These are phyloP conservation scores for Fusarium oxysporum DNA, from an alignment of 2,329 filamentous ascomycete genomes.

Conservation along the genomic window DNA sequence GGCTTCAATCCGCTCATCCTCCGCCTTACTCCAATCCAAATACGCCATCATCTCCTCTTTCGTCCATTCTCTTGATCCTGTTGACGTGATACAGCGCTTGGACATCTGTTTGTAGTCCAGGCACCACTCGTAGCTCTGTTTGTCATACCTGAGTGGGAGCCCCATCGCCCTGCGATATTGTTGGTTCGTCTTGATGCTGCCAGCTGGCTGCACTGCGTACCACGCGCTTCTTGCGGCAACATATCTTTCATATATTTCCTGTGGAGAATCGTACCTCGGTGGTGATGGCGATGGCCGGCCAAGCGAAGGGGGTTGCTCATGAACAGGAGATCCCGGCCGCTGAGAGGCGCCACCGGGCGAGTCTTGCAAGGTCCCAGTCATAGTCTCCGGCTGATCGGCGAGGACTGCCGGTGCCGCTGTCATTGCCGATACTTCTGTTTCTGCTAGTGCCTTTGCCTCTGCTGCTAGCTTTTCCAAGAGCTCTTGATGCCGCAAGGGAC, in stretches of 20 bases:
- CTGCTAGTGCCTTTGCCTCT: neutral
- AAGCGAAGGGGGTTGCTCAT: neutral
- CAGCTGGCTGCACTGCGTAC: slow-evolving; percentile 25
- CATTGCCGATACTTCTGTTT: neutral
- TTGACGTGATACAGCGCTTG: no score
- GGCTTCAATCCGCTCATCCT: no score
- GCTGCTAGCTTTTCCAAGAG: neutral
- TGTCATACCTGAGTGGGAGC: no score
- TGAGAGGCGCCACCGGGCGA: neutral
- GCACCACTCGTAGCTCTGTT: no score
- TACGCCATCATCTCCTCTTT: no score
- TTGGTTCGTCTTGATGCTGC: slow-evolving; percentile 31
- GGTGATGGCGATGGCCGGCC: neutral
- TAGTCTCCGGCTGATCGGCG: neutral
- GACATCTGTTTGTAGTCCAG: no score
- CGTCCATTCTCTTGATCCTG: no score
- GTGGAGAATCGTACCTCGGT: neutral
- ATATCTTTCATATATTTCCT: slow-evolving; percentile 6
- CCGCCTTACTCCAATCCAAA: no score
- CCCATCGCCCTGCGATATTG: no score
- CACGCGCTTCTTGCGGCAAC: slow-evolving; percentile 2
- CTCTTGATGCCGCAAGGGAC: neutral
- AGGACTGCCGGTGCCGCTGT: neutral
- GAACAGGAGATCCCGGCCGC: neutral
- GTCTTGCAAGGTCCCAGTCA: neutral